Evolutionary conservation across 1,284 basidiomycete genomes (phyloP), one percentile per base, ranked within the genome.

Genomic region (Ceratobasidium sp.): DNA sequence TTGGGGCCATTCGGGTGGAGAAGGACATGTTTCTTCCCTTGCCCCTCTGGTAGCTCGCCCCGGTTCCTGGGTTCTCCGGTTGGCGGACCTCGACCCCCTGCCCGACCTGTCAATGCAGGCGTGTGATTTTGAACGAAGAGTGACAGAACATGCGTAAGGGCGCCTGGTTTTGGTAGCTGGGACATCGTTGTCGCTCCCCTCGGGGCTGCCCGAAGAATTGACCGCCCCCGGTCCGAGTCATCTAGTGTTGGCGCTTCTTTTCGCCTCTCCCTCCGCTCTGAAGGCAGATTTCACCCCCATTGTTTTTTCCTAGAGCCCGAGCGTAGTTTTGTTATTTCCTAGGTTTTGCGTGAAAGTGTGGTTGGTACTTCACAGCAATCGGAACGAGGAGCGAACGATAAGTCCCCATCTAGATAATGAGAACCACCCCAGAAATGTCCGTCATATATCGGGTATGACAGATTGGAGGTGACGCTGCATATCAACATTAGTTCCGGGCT

Each of bases 41-140:
- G 84, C 79, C 94, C 91, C 77, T 94, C 92, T 72, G 96, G 80
- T 64, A 97, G 79, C 75, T 89, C 92, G 77, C 96, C 94, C 77
- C 87, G 75, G 86, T 87, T 78, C 49, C 77, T 76, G 16, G 78
- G 75, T 48, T 77, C n/a, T 82, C 73, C 75, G 30, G 70, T 59
- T 78, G 74, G 64, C 62, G 82, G 81, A 60, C 85, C 83, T 40
- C 85, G 83, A 74, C 88, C 86, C 42, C 77, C 75, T 66, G 80
- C 77, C 74, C 2, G 95, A 84, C n/a, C 84, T 78, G 9, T 87
- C 87, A 79, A 96, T 92, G 72, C 89, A 87, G 4, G 86, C 84
- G 72, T 93, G 92, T 64, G 96, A 81, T 78, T 92, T 94, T 54
- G 89, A 87, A 42, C 90, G 86, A 25, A 97, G 82, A n/a, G 84